Percentiles rank a stretch among this genome's conserved stretches.
Evolutionary conservation across 202 grass and related monocot genomes (phyloP).

Genomic region (Alloteropsis angusta): DNA sequence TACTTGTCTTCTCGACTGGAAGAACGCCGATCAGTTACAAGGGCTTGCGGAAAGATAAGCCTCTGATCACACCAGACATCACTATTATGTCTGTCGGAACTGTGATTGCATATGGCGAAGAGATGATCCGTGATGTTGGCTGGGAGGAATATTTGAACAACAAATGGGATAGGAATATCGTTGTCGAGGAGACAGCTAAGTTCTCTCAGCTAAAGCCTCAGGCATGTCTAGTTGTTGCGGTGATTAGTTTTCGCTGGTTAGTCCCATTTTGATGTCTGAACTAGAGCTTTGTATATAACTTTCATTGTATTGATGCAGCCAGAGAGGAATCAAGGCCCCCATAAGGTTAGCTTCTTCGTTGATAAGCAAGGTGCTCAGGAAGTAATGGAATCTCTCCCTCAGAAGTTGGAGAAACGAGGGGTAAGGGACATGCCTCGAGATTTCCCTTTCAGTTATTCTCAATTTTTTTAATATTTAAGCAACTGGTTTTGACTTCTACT

Average conservation of each 20-base stretch:
- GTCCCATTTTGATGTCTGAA: not conserved
- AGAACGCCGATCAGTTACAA: conserved; percentile 68
- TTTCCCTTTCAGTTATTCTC: not conserved
- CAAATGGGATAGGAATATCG: conserved; percentile 71
- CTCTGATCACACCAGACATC: conserved; percentile 77
- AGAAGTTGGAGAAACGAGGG: conserved; percentile 37
- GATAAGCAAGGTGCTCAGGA: conserved; percentile 54
- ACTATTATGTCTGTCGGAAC: conserved; percentile 94
- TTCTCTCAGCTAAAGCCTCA: conserved; percentile 67
- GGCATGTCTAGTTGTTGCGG: conserved; percentile 22
- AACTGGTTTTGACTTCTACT: conserved; percentile 1
- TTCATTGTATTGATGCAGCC: conserved; percentile 36
- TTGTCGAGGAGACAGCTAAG: conserved; percentile 62
- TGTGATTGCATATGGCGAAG: conserved; percentile 77
- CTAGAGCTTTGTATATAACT: not conserved
- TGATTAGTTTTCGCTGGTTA: not conserved
- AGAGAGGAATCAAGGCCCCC: conserved; percentile 64
- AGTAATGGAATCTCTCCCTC: conserved; percentile 60
- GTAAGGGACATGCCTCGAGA: conserved; percentile 25
- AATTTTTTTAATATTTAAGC: not conserved
- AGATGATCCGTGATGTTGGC: conserved; percentile 69
- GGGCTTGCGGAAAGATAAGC: conserved; percentile 63
- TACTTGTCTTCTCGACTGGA: conserved; percentile 83
- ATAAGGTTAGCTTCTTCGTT: conserved; percentile 92
- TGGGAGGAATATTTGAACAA: conserved; percentile 60